These are phyloP conservation scores for Cordyceps militaris DNA, from an alignment of 2,329 filamentous ascomycete genomes.

Conservation along the genomic window DNA sequence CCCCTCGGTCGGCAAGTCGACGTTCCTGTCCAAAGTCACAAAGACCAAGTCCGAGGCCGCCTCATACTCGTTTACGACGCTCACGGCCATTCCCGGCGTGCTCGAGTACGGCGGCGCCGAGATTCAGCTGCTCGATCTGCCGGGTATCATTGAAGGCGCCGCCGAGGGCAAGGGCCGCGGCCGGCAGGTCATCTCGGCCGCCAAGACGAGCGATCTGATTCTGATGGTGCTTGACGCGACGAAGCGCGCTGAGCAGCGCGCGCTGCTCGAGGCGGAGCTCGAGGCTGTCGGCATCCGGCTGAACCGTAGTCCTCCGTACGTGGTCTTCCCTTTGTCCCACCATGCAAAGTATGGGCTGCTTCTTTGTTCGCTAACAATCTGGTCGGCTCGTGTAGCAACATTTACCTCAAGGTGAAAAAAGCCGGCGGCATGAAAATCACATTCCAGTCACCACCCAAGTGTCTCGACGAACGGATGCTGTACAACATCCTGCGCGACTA, in stretches of 20 bases:
- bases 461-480: conserved; percentile 94
- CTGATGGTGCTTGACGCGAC: conserved; percentile 97
- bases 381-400: conserved; percentile 58
- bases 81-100: conserved; percentile 95
- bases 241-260: conserved; percentile 88
- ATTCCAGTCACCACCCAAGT: conserved; percentile 81
- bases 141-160: conserved; percentile 96
- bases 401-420: conserved; percentile 93
- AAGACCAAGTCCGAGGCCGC: conserved; percentile 96
- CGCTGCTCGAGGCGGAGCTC: conserved; percentile 82
- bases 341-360: not conserved
- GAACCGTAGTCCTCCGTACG: conserved; percentile 83
- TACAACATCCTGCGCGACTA: conserved; percentile 97
- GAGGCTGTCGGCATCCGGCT: conserved; percentile 92
- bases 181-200: conserved; percentile 92
- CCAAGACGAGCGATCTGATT: conserved; percentile 96
- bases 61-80: conserved; percentile 92
- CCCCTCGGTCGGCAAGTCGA: conserved; percentile 96
- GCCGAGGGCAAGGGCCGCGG: conserved; percentile 93
- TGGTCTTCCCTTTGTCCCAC: conserved; percentile 8
- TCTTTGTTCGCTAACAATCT: not conserved
- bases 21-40: conserved; percentile 96
- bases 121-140: conserved; percentile 94
- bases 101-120: conserved; percentile 96
- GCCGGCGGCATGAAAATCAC: conserved; percentile 98